Evolutionary conservation across 2,329 filamentous ascomycete species (phyloP), one percentile per base, ranked within the genome.

Genomic region (Ophiostoma pallidulum): DNA sequence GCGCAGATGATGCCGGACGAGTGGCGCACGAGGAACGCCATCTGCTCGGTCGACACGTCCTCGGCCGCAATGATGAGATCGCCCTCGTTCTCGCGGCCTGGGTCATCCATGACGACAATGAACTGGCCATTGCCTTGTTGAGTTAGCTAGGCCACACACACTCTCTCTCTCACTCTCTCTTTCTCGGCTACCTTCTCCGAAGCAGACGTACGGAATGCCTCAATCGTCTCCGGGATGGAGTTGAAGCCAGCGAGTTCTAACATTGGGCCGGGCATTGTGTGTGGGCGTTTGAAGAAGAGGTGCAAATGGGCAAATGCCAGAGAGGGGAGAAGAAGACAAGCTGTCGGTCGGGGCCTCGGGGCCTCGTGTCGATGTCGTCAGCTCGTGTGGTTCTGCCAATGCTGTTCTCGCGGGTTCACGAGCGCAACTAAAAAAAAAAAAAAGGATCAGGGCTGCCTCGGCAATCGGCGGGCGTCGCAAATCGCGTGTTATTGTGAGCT

Each of bases 11-110:
- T 80, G 62, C 92, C 92, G 4, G 87, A 88, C 33, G 86, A 85
- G 72, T 95, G 80, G 60, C 89, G 87, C 65, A 98, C 79, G 77
- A 98, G 83, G 73, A 96, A 98, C 59, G 89, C 87, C 82, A 94
- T 94, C 69, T 97, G 91, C 55, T 86, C 77, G 20, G 89, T 75
- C 8, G 91, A 95, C 54, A 96, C 71, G 59, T 84, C 77, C 56
- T 88, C 73, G 53, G 89, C 91, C 56, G 92, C 87, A 62, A 97
- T 94, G 66, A 97, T 96, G 41, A 98, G 79, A 70, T 98, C 92
- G 66, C 90, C 92, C 75, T 98, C 92, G 66, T 98, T 98, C 67
- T 98, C 92, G 66, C 92, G 90, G 53, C 82, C 79, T 54, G 88
- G 81, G 57, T 87, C 86, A 72, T 98, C 92, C 60, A 98, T 86